Evolutionary conservation across 2,329 filamentous ascomycete species (phyloP), one percentile per base, ranked within the genome.

Genomic region (Botryotinia globosa): DNA sequence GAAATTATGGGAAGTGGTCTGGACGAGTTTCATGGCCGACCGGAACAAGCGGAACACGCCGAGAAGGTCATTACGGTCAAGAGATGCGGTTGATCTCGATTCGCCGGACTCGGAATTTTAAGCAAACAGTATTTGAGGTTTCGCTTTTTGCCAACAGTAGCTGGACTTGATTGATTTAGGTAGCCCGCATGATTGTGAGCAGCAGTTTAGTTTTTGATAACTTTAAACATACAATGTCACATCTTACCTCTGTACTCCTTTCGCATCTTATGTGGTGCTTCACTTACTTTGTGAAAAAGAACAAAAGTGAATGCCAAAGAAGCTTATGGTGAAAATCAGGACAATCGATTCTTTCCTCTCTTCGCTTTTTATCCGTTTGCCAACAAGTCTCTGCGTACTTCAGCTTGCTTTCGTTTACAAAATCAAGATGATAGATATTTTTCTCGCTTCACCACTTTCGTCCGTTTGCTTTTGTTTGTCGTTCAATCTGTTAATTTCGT

Each of bases 1-100:
- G 42, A 77, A 75, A 62, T 12, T 71, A 39, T 78, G 75, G 75
- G 75, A 76, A 42, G 54, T 16, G 14, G 73, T 75, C 39, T 76
- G 75, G 75, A 66, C 45, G 37, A 54, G 61, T 18, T 74, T 71
- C 25, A 39, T 74, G 58, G 8, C 22, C 44, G 73, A 74, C 69
- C 34, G 65, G 22, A 69, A 54, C 14, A 58, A 63, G 48, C 68
- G 58, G 10, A 70, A 59, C 42, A 32, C 32, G 32, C 62, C 68
- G 58, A 34, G 58, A 25, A 70, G 68, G n/a, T 51, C 51, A 42
- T 70, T 67, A n/a, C 65, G 65, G 14, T 67, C 48, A 32, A 56
- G 34, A 42, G 65, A 67, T 56, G 22, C 45, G 42, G 63, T n/a
- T 51, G 63, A 66, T 25, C 37, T 34, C 16, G 65, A 67, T 67